Percentiles rank a stretch among this genome's conserved stretches.
phyloP scores from a whole-genome alignment of 2,329 filamentous ascomycete species.

The Emmonsiellopsis sp. region DNA sequence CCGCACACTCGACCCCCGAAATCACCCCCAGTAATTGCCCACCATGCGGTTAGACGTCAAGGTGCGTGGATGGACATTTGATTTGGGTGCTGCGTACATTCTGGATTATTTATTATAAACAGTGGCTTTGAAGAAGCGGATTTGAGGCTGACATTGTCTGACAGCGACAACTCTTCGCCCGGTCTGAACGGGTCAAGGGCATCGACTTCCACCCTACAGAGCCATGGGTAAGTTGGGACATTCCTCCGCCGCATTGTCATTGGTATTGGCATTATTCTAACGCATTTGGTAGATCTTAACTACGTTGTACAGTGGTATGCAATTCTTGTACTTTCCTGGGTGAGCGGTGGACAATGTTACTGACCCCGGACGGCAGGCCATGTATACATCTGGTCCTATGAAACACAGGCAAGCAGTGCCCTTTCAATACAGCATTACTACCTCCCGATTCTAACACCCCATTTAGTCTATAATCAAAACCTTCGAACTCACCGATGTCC shows the following conservation, averaged over 20 bases:
- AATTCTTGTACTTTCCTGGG: constrained; percentile 7
- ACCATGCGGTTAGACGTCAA: constrained; percentile 53
- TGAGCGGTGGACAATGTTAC: constrained; percentile 1
- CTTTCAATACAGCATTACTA: not conserved
- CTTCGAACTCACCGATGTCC: constrained; percentile 97
- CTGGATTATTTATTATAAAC: constrained; percentile 1
- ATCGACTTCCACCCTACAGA: constrained; percentile 96
- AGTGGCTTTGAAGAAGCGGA: not conserved
- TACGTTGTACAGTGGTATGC: constrained; percentile 84
- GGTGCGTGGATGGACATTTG: constrained; percentile 29
- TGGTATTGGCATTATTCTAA: constrained; percentile 14
- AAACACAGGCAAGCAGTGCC: constrained; percentile 56
- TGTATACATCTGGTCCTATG: constrained; percentile 98
- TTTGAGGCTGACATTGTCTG: constrained; percentile 29
- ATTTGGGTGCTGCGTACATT: not conserved
- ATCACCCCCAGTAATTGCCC: constrained; percentile 17
- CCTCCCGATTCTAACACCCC: constrained; percentile 14
- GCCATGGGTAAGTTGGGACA: constrained; percentile 62
- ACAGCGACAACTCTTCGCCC: constrained; percentile 72
- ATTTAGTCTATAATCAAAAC: constrained; percentile 82
- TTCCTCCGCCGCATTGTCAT: not conserved
- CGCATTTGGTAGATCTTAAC: constrained; percentile 57
- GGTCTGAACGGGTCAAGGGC: constrained; percentile 92
- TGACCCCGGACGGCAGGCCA: constrained; percentile 53
- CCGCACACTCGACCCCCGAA: constrained; percentile 17